Conservation (phyloP, 352 stramenopile genomes). For the Phytopythium chamaehyphon region DNA sequence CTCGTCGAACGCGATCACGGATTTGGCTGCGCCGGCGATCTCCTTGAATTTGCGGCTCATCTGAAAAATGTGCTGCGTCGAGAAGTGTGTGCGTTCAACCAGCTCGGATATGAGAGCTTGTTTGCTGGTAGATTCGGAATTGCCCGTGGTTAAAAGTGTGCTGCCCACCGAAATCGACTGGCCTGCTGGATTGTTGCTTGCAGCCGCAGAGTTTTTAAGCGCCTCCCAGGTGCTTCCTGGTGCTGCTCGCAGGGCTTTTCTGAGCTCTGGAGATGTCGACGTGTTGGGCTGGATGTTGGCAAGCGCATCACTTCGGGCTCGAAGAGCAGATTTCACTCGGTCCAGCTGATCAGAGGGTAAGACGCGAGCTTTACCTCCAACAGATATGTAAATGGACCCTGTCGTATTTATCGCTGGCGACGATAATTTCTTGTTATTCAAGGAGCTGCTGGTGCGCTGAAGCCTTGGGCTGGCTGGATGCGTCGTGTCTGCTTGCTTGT, state of each 20-base stretch:
- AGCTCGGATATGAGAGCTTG: constrained; percentile 48
- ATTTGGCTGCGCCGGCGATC: constrained; percentile 27
- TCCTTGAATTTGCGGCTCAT: constrained; percentile 50
- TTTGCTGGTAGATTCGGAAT: constrained; percentile 15
- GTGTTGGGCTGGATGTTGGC: constrained; percentile 20
- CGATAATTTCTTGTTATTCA: neutral
- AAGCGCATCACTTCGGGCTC: constrained; percentile 26
- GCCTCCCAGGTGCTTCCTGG: constrained; percentile 18
- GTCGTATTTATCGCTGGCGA: neutral
- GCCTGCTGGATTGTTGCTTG: neutral
- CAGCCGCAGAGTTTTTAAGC: constrained; percentile 10
- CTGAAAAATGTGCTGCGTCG: constrained; percentile 40
- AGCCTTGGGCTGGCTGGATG: neutral
- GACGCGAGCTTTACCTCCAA: constrained; percentile 29
- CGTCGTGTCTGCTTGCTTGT: neutral
- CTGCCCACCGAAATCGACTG: neutral
- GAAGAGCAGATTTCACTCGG: constrained; percentile 22
- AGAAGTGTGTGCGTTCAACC: constrained; percentile 31
- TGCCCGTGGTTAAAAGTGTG: neutral
- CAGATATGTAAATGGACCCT: constrained; percentile 14
- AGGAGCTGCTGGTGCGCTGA: neutral
- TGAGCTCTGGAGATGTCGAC: constrained; percentile 10
- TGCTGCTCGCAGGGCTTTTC: constrained; percentile 7
- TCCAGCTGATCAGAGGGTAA: constrained; percentile 22
- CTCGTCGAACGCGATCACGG: constrained; percentile 34